Conservation (phyloP, 805 yeast genomes). For the Candida berthetii region DNA sequence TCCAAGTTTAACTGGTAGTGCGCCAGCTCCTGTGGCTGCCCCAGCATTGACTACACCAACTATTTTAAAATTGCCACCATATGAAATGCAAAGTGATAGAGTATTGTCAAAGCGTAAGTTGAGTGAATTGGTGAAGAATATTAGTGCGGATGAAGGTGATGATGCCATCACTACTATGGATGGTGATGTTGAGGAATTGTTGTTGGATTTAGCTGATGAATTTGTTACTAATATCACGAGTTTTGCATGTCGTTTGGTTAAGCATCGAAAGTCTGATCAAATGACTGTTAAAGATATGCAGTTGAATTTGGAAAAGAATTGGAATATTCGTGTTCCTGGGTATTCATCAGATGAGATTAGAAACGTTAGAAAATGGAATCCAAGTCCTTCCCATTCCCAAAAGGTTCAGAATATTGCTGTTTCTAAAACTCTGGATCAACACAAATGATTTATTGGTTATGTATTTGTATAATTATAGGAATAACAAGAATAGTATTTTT, state of each 20-base stretch:
- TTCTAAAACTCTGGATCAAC: slow-evolving; percentile 45
- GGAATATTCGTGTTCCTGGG: slow-evolving; percentile 95
- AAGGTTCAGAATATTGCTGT: slow-evolving; percentile 61
- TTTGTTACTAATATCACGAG: slow-evolving; percentile 86
- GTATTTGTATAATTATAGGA: too few relatives aligned
- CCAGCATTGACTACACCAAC: slow-evolving; percentile 79
- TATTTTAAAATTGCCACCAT: slow-evolving; percentile 66
- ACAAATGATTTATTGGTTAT: slow-evolving; percentile 9
- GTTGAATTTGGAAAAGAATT: slow-evolving; percentile 82
- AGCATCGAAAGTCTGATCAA: slow-evolving; percentile 84
- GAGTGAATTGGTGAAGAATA: slow-evolving; percentile 77
- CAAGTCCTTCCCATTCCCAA: slow-evolving; percentile 55
- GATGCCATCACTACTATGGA: slow-evolving; percentile 85
- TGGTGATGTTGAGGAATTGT: slow-evolving; percentile 90
- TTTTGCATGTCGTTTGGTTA: slow-evolving; percentile 92
- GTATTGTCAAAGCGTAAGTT: slow-evolving; percentile 86
- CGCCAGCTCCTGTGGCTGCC: slow-evolving; percentile 65
- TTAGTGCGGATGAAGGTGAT: slow-evolving; percentile 87
- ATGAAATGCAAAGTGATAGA: slow-evolving; percentile 75
- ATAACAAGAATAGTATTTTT: too few relatives aligned
- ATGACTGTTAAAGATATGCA: slow-evolving; percentile 88
- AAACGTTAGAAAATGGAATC: slow-evolving; percentile 65
- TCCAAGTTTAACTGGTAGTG: slow-evolving; percentile 20
- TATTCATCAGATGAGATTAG: slow-evolving; percentile 88
- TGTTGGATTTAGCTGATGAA: slow-evolving; percentile 92